These are phyloP conservation scores for Asclepias syriaca DNA, from an alignment of 257 asterid genomes.

Conservation along the genomic window DNA sequence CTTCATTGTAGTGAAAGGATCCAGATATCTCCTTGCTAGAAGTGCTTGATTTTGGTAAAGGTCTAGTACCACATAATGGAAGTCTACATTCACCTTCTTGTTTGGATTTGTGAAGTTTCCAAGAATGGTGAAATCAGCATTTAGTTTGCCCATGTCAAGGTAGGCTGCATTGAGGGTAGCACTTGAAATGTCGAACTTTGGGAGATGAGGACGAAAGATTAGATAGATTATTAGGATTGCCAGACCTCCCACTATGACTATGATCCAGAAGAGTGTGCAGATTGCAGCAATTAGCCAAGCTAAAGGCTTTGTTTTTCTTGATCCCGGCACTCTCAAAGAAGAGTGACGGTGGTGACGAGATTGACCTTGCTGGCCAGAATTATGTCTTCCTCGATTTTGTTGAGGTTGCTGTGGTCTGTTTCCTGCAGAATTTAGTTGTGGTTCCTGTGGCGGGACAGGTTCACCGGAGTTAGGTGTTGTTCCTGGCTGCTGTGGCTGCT, in stretches of 20 bases:
- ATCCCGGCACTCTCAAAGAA: slow-evolving; percentile 11
- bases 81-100: slow-evolving; percentile 68
- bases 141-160: slow-evolving; percentile 83
- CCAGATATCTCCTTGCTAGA: slow-evolving; percentile 55
- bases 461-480: not conserved
- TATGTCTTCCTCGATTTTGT: slow-evolving; percentile 9
- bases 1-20: slow-evolving; percentile 51
- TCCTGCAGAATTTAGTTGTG: not conserved
- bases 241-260: slow-evolving; percentile 64
- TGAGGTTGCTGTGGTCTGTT: not conserved
- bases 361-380: slow-evolving; percentile 7
- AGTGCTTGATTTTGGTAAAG: slow-evolving; percentile 44
- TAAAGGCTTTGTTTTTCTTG: slow-evolving; percentile 43
- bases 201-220: slow-evolving; percentile 65
- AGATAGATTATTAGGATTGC: slow-evolving; percentile 65
- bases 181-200: slow-evolving; percentile 67
- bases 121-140: slow-evolving; percentile 66
- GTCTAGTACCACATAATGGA: slow-evolving; percentile 51
- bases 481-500: not conserved
- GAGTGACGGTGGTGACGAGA: slow-evolving; percentile 4
- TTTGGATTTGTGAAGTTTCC: slow-evolving; percentile 90
- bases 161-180: slow-evolving; percentile 83
- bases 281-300: slow-evolving; percentile 80
- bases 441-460: slow-evolving; percentile 3
- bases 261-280: slow-evolving; percentile 76